A percentile compares a stretch with the other conserved stretches of the same genome.
These are phyloP conservation scores for Entonaema liquescens DNA, from an alignment of 495 filamentous ascomycete genomes.

Conservation along the genomic window DNA sequence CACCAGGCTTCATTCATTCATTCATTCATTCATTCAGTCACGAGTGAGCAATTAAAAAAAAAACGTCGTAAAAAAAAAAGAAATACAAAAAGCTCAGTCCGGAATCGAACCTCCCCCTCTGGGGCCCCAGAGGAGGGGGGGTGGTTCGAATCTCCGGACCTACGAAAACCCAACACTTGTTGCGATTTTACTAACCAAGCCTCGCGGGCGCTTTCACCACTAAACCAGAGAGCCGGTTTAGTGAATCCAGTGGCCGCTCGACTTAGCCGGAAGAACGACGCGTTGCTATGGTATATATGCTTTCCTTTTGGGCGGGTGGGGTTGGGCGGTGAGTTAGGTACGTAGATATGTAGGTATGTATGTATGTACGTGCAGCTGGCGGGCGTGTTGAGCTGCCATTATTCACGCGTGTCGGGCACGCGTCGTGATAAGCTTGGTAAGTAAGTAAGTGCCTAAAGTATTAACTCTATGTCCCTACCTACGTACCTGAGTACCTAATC, in stretches of 20 bases:
- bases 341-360: background rate
- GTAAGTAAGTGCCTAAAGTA: background rate
- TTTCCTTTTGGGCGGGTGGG: background rate
- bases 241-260: background rate
- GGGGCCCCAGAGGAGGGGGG: too few relatives aligned
- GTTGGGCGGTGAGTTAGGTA: background rate
- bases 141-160: background rate
- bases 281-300: background rate
- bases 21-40: too few relatives aligned
- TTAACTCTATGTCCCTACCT: background rate
- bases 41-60: background rate
- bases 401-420: background rate
- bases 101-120: background rate
- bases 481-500: background rate
- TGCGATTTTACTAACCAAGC: background rate
- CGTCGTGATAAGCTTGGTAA: background rate
- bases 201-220: background rate
- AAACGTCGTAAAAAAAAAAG: background rate
- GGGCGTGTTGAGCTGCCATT: background rate
- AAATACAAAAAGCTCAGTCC: conserved; percentile 1
- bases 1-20: too few relatives aligned
- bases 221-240: background rate
- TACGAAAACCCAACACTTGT: conserved; percentile 3
- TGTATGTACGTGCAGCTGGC: background rate
- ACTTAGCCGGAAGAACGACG: background rate